Evolutionary conservation across 1,284 basidiomycete species (phyloP).

Genomic region (Heterobasidion annosum): DNA sequence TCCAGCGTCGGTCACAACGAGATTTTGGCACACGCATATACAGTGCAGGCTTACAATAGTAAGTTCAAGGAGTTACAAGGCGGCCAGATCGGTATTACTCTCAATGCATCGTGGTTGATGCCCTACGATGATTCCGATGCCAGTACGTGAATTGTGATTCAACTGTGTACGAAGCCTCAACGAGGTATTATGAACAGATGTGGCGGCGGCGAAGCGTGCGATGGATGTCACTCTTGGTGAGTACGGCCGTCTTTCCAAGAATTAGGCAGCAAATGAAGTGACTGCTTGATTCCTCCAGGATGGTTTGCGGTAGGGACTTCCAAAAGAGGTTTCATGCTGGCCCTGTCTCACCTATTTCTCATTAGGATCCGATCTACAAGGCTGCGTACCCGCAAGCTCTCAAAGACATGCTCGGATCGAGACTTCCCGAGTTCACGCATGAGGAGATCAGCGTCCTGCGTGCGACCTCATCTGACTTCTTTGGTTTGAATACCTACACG

Average conservation of each 20-base stretch:
- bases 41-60: constrained; percentile 54
- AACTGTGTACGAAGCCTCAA: not conserved
- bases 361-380: constrained; percentile 38
- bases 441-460: constrained; percentile 35
- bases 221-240: constrained; percentile 28
- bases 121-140: constrained; percentile 38
- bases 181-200: constrained; percentile 16
- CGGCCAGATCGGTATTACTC: constrained; percentile 66
- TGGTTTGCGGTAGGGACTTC: constrained; percentile 18
- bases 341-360: not conserved
- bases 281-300: constrained; percentile 8
- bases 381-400: constrained; percentile 39
- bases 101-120: constrained; percentile 40
- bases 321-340: too few relatives aligned
- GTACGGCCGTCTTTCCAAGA: not conserved
- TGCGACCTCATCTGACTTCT: constrained; percentile 37
- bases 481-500: constrained; percentile 40
- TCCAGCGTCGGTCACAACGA: constrained; percentile 34
- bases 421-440: constrained; percentile 38
- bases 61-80: constrained; percentile 46
- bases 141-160: constrained; percentile 22
- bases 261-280: not conserved
- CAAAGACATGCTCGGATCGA: constrained; percentile 32
- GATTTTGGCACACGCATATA: constrained; percentile 61
- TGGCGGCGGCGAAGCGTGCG: constrained; percentile 33